A percentile compares a stretch with the other conserved stretches of the same genome.
Conservation (phyloP, 2,329 filamentous ascomycete species). For the Ceratocystiopsis brevicomis region DNA sequence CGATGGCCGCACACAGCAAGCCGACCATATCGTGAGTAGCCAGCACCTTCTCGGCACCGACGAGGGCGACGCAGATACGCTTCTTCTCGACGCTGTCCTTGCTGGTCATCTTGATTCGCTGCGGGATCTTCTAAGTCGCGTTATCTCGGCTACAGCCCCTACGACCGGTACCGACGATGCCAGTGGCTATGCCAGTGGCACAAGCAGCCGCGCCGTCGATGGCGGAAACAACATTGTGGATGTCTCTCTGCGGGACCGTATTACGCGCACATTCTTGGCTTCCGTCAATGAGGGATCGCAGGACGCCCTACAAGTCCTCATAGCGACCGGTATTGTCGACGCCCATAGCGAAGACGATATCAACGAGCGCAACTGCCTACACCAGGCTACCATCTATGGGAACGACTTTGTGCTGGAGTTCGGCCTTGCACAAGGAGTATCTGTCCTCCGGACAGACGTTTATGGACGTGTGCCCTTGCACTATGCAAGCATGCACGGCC, state of each 20-base stretch:
- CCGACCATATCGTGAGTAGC: slow-evolving; percentile 45
- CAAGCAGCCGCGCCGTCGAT: slow-evolving; percentile 15
- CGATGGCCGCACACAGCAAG: slow-evolving; percentile 25
- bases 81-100: slow-evolving; percentile 73
- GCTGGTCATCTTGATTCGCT: slow-evolving; percentile 61
- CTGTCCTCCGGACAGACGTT: slow-evolving; percentile 67
- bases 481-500: slow-evolving; percentile 90
- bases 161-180: slow-evolving; percentile 21
- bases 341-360: slow-evolving; percentile 93
- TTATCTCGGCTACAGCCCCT: slow-evolving; percentile 37
- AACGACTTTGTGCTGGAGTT: slow-evolving; percentile 59
- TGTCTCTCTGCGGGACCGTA: slow-evolving; percentile 44
- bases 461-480: slow-evolving; percentile 88
- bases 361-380: slow-evolving; percentile 88
- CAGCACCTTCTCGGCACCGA: slow-evolving; percentile 54
- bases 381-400: slow-evolving; percentile 91
- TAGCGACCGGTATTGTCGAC: slow-evolving; percentile 69
- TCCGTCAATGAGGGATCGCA: slow-evolving; percentile 73
- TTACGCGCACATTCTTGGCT: slow-evolving; percentile 78
- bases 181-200: slow-evolving; percentile 7
- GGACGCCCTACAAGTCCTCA: slow-evolving; percentile 53
- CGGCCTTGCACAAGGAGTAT: slow-evolving; percentile 56
- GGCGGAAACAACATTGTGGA: slow-evolving; percentile 14
- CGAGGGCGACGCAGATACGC: slow-evolving; percentile 74
- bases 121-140: slow-evolving; percentile 60